A percentile compares a stretch with the other conserved stretches of the same genome.
Evolutionary conservation across 352 stramenopile genomes (phyloP).

Genomic region (Phytophthora lateralis): DNA sequence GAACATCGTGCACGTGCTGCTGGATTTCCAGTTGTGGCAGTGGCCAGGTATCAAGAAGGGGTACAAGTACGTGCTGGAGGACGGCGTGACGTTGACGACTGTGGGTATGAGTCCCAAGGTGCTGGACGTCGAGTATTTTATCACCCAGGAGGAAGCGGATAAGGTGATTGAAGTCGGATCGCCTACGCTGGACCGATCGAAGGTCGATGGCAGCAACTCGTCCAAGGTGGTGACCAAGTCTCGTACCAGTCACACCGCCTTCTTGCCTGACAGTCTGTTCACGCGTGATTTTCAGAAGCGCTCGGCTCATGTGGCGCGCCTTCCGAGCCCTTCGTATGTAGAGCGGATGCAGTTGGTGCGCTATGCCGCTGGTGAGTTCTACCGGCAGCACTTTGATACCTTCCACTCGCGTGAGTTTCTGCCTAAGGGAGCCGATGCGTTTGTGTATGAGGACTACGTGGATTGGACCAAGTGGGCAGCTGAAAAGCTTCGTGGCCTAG

Average conservation of each 20-base stretch:
- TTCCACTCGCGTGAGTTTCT: slow-evolving; percentile 80
- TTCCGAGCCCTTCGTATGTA: slow-evolving; percentile 71
- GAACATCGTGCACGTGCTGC: slow-evolving; percentile 74
- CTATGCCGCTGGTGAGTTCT: slow-evolving; percentile 83
- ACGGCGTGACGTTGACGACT: slow-evolving; percentile 73
- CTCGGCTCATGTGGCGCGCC: slow-evolving; percentile 61
- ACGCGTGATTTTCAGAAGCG: slow-evolving; percentile 75
- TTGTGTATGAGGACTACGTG: slow-evolving; percentile 64
- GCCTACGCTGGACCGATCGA: slow-evolving; percentile 63
- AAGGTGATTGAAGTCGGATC: slow-evolving; percentile 60
- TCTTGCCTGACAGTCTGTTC: slow-evolving; percentile 70
- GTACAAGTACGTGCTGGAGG: slow-evolving; percentile 72
- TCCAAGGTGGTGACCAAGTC: slow-evolving; percentile 65
- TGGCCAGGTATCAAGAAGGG: slow-evolving; percentile 86
- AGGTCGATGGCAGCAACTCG: slow-evolving; percentile 69
- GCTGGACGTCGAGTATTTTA: slow-evolving; percentile 74
- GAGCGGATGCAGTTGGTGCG: slow-evolving; percentile 81
- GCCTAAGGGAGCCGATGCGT: slow-evolving; percentile 49
- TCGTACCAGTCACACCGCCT: slow-evolving; percentile 84
- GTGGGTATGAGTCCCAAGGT: slow-evolving; percentile 76
- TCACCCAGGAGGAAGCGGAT: slow-evolving; percentile 63
- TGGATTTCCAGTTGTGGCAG: slow-evolving; percentile 88
- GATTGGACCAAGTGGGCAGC: slow-evolving; percentile 68
- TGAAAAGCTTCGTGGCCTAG: slow-evolving; percentile 49
- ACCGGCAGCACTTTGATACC: slow-evolving; percentile 83